A percentile compares a stretch with the other conserved stretches of the same genome.
Conservation (phyloP, 306 rosid species). For the Cucurbita maxima region DNA sequence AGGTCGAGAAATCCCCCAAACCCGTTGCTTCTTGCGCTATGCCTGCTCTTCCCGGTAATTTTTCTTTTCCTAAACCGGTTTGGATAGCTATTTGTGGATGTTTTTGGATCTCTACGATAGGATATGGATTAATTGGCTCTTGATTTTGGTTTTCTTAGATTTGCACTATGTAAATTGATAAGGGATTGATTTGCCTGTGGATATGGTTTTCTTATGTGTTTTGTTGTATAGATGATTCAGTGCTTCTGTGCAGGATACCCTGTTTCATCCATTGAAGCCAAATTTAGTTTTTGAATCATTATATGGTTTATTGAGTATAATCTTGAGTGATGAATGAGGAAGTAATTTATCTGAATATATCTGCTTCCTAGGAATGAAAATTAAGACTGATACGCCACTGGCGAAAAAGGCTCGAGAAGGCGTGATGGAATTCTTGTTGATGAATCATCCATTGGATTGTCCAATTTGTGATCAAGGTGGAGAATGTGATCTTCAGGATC, state of each 20-base stretch:
- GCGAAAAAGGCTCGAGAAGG: constrained; percentile 99
- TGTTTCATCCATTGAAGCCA: background rate
- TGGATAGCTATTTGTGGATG: background rate
- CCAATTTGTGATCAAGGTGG: constrained; percentile 99
- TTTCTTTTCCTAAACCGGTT: background rate
- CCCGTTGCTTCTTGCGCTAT: constrained; percentile 99
- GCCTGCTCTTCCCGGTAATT: constrained; percentile 97
- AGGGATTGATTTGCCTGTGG: background rate
- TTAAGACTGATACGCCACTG: constrained; percentile 88
- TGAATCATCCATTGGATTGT: constrained; percentile 98
- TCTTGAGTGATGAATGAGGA: constrained; percentile 3
- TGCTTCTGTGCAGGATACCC: background rate
- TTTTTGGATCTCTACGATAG: background rate
- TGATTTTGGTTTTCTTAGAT: background rate
- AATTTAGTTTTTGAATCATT: background rate
- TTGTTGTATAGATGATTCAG: too few relatives aligned
- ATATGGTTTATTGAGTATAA: background rate
- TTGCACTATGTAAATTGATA: background rate
- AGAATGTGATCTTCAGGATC: constrained; percentile 98
- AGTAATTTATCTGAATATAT: constrained; percentile 4
- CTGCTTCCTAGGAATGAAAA: constrained; percentile 70
- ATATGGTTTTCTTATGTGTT: too few relatives aligned
- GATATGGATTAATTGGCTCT: background rate
- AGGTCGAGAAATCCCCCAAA: constrained; percentile 98
- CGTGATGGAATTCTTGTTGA: constrained; percentile 95